A percentile compares a stretch with the other conserved stretches of the same genome.
These are phyloP conservation scores for Cystobasidium sp. DNA, from an alignment of 1,284 basidiomycete species.

Conservation along the genomic window DNA sequence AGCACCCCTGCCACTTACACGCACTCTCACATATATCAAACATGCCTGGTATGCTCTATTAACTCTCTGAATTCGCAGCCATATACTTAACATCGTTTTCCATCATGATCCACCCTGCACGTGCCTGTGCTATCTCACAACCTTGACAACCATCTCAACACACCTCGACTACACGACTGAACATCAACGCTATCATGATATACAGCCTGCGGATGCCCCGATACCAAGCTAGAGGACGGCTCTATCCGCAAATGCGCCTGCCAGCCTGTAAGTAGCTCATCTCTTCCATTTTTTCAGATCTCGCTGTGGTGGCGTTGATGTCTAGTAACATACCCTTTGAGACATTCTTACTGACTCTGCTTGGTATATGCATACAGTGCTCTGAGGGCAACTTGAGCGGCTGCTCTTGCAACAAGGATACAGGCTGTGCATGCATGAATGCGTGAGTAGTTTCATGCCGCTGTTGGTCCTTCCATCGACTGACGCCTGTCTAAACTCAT, in stretches of 20 bases:
- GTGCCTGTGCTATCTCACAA: neutral
- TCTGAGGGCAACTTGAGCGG: slow-evolving; percentile 21
- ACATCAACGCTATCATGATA: neutral
- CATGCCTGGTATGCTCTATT: neutral
- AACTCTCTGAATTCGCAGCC: neutral
- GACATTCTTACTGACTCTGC: neutral
- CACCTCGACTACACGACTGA: neutral
- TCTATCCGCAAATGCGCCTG: slow-evolving; percentile 25
- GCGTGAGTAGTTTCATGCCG: neutral
- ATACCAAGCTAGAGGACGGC: slow-evolving; percentile 32
- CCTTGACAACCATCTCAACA: slow-evolving; percentile 3
- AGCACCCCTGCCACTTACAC: neutral
- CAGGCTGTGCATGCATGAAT: slow-evolving; percentile 27
- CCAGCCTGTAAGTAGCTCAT: slow-evolving; percentile 13
- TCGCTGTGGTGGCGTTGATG: neutral
- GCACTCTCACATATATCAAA: neutral
- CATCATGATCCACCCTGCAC: neutral
- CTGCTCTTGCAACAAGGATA: slow-evolving; percentile 36
- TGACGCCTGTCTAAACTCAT: neutral
- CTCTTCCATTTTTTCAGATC: neutral
- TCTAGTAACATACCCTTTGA: neutral
- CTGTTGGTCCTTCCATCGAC: neutral
- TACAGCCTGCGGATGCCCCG: slow-evolving; percentile 32
- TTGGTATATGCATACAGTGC: slow-evolving; percentile 11
- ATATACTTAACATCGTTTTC: neutral